Percentiles rank a stretch among this genome's conserved stretches.
Conservation (phyloP, 441 rosid genomes). For the Erodium moschatum region DNA sequence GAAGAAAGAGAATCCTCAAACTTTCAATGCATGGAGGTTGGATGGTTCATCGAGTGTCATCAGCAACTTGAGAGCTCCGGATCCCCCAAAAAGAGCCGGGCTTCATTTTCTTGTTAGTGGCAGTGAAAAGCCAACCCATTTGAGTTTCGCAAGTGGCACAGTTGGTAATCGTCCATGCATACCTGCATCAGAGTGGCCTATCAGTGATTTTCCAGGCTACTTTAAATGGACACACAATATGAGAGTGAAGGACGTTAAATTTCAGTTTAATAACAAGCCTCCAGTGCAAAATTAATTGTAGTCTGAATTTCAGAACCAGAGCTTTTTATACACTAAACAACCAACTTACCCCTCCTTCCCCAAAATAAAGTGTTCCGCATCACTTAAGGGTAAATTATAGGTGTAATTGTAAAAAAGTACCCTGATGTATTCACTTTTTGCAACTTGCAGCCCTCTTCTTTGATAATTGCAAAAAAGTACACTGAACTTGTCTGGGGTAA, state of each 20-base stretch:
- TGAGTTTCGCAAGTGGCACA: constrained; percentile 55
- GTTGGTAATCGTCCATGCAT: constrained; percentile 67
- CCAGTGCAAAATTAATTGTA: too few relatives aligned
- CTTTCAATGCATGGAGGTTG: constrained; percentile 2
- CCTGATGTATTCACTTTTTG: too few relatives aligned
- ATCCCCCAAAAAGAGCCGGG: constrained; percentile 86
- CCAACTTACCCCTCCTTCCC: too few relatives aligned
- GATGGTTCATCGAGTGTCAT: constrained; percentile 29
- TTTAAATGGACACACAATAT: not conserved
- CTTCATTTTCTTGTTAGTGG: constrained; percentile 53
- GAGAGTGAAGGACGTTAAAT: not conserved
- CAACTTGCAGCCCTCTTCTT: too few relatives aligned
- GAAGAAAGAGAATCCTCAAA: not conserved
- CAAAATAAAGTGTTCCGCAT: too few relatives aligned
- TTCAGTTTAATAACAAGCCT: too few relatives aligned
- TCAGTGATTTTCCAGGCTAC: not conserved
- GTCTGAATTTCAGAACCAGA: too few relatives aligned
- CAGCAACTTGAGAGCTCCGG: constrained; percentile 64
- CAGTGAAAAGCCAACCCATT: constrained; percentile 85
- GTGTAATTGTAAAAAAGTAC: too few relatives aligned
- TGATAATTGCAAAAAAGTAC: too few relatives aligned
- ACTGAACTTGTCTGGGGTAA: too few relatives aligned
- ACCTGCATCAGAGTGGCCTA: constrained; percentile 35
- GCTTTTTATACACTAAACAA: too few relatives aligned
- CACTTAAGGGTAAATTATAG: too few relatives aligned